Evolutionary conservation across 2,329 filamentous ascomycete genomes (phyloP).

Genomic region (Botryosphaeria dothidea): DNA sequence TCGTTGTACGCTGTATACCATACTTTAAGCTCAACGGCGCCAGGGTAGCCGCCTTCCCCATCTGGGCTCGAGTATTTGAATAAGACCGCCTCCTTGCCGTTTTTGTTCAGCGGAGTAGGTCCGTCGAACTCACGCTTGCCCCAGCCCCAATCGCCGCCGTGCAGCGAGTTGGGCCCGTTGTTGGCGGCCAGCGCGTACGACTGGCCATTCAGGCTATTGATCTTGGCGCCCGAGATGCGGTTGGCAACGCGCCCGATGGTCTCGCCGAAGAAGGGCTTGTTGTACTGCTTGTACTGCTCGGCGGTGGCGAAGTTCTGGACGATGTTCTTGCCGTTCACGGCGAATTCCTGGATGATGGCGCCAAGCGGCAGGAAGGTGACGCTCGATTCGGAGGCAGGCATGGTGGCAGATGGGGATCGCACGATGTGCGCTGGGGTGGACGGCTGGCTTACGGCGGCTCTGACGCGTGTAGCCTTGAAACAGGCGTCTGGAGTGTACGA

Average conservation of each 20-base stretch:
- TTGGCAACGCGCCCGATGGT: slow-evolving; percentile 87
- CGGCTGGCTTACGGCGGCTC: background rate
- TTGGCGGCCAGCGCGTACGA: slow-evolving; percentile 73
- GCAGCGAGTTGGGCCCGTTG: slow-evolving; percentile 70
- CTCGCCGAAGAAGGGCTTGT: slow-evolving; percentile 82
- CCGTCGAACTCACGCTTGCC: slow-evolving; percentile 77
- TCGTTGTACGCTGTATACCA: slow-evolving; percentile 77
- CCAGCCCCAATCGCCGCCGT: slow-evolving; percentile 67
- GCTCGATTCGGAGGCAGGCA: slow-evolving; percentile 15
- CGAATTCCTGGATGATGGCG: slow-evolving; percentile 79
- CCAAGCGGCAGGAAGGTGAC: slow-evolving; percentile 68
- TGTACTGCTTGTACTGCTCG: slow-evolving; percentile 73
- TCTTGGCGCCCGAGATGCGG: slow-evolving; percentile 70
- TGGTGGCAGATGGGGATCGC: background rate
- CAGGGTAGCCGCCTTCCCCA: slow-evolving; percentile 88
- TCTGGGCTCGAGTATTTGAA: slow-evolving; percentile 66
- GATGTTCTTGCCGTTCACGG: slow-evolving; percentile 77
- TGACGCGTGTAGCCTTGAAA: slow-evolving; percentile 2
- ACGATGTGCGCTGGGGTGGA: background rate
- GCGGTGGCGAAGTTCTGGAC: slow-evolving; percentile 81
- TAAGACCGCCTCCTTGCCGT: slow-evolving; percentile 42
- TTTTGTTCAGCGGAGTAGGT: slow-evolving; percentile 59
- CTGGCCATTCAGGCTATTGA: slow-evolving; percentile 71
- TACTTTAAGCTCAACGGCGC: slow-evolving; percentile 74
- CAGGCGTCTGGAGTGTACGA: background rate